Base-by-base conservation (phyloP, 2,329 filamentous ascomycete genomes). In the Venturia pyrina region DNA sequence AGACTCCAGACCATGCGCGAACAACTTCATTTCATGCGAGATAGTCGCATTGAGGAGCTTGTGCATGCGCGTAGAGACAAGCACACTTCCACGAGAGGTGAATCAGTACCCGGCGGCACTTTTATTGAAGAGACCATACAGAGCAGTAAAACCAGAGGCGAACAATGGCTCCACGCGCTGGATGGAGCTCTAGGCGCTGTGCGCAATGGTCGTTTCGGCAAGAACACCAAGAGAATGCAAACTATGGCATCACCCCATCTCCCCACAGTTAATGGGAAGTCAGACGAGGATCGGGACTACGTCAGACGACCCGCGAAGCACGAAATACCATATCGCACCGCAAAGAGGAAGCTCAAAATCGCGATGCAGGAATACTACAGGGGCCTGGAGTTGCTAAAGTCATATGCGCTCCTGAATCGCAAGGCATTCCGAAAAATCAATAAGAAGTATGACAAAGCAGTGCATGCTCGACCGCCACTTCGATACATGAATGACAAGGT, bases 381-480 rank as follows among this genome's bases (percentile, higher is more conserved):
- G 24, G 89, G 90, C 0, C 82, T 99, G 17, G 95, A 99, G 74
- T 80, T 98, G 59, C 82, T 99, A 67, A 98, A 97, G 78, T 90
- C 91, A 0, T 99, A 96, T 72, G 89, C 92, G 1, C 79, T 96
- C 28, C 81, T 97, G 17, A 99, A 99, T 75, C 85, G 91, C 62
- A 96, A 91, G 0, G 95, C 92, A 0, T 98, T 98, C 73, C 88
- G 93, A 41, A 99, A 99, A 76, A 91, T 99, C 73, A 97, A 96
- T 78, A 99, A 99, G 76, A 99, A 99, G 77, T 98, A 96, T 74
- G 93, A 98, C 81, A 99, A 98, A 78, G 86, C 89, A 1, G 86
- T 92, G 66, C 86, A 92, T 70, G 88, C 91, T 50, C 85, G 89
- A 13, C 91, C 91, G 0, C 84, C 88, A 0, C 84, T 89, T 73